Evolutionary conservation across 345 rosid species (phyloP), one percentile per base, ranked within the genome.

Genomic region (Aurinia saxatilis): DNA sequence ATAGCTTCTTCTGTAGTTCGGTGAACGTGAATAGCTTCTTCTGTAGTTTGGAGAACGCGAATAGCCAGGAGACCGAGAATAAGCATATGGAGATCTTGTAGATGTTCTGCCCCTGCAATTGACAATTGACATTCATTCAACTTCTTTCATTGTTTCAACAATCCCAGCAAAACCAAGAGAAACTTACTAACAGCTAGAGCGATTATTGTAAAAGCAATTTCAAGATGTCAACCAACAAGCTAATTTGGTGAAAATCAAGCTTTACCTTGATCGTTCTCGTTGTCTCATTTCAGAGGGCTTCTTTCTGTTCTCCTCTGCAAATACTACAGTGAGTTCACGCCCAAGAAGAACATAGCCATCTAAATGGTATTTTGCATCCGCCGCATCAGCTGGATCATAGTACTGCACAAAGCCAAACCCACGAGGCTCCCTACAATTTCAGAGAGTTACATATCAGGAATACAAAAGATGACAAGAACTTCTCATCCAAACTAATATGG

Each of bases 331-430:
- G 7, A 89, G 71, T 70, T 89, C 89, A 31, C 86, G 79, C 13
- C 98, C 96, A 38, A 77, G 81, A 57, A 91, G 84, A 73, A 88
- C 62, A 66, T 77, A 81, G 23, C 98, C 96, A 77, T 91, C 96
- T 86, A 91, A 70, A 59, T 81, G 85, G 70, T 80, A 77, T 63
- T 91, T 86, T 21, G 95, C 96, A 75, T 91, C 95, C 10, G 84
- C 88, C 56, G 98, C 96, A 84, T 91, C 98, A 56, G 80, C 89
- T 34, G 90, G 84, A 61, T 91, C 86, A 35, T 81, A 57, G 79
- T 67, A 91, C 67, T 91, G 98, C 52, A 91, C 84, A 76, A 91
- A 91, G 29, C 98, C 98, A 59, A 91, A 91, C 19, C 98, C 98
- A 3, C 96, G 91, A 4, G 96, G 96, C 63, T 81, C 84, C 78